Percentiles rank a stretch among this genome's conserved stretches.
phyloP scores from a whole-genome alignment of 352 stramenopile species.

The Globisporangium splendens region DNA sequence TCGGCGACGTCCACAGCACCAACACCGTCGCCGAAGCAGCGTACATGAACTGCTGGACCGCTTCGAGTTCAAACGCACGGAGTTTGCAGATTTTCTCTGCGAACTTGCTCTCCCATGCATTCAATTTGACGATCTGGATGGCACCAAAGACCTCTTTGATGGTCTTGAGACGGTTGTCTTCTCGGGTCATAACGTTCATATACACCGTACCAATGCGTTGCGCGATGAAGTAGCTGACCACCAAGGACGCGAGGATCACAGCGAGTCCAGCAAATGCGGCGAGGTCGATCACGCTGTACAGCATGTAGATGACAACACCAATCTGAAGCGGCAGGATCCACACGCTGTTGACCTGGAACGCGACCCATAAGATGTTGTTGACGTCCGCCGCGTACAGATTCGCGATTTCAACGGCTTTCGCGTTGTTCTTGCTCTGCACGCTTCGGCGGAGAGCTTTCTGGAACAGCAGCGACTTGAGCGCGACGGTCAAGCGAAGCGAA shows the following conservation, averaged over 20 bases:
- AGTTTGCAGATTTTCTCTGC: constrained; percentile 47
- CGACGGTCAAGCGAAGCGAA: constrained; percentile 26
- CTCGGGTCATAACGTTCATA: constrained; percentile 72
- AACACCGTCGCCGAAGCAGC: constrained; percentile 49
- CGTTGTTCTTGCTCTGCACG: constrained; percentile 14
- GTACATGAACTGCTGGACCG: constrained; percentile 49
- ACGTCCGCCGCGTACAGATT: constrained; percentile 94
- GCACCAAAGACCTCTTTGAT: constrained; percentile 88
- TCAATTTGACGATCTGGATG: constrained; percentile 96
- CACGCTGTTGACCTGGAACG: constrained; percentile 62
- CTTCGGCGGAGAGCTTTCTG: constrained; percentile 31
- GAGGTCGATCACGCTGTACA: constrained; percentile 27
- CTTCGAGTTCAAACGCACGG: constrained; percentile 53
- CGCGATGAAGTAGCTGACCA: constrained; percentile 45
- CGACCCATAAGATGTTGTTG: constrained; percentile 36
- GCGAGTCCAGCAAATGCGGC: constrained; percentile 38
- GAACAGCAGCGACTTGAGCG: constrained; percentile 41
- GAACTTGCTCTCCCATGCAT: constrained; percentile 85
- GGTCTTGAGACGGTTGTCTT: constrained; percentile 87
- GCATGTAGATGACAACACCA: constrained; percentile 27
- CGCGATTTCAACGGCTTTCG: constrained; percentile 63
- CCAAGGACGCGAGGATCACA: constrained; percentile 27
- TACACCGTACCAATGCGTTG: constrained; percentile 41
- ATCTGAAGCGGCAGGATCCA: constrained; percentile 47
- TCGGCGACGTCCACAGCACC: constrained; percentile 16